Evolutionary conservation across 345 rosid genomes (phyloP).

Genomic region (Salix purpurea): DNA sequence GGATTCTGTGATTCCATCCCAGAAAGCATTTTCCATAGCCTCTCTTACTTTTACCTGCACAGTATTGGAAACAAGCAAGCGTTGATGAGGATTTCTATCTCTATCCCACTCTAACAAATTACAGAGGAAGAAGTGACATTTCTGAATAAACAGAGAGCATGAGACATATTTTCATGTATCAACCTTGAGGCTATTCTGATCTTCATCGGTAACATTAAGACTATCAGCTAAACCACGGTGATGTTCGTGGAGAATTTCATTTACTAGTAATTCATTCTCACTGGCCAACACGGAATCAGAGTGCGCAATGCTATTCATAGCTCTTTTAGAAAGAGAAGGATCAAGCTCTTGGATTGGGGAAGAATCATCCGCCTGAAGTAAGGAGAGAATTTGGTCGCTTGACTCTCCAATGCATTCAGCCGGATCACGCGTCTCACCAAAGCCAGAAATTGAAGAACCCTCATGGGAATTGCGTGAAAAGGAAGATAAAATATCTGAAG

Average conservation of each 20-base stretch:
- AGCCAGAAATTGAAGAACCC: conserved; percentile 28
- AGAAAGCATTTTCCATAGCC: conserved; percentile 84
- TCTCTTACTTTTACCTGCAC: conserved; percentile 60
- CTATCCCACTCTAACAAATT: not conserved
- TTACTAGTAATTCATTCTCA: conserved; percentile 81
- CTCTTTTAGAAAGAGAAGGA: conserved; percentile 14
- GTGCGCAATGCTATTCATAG: not conserved
- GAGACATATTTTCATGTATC: conserved; percentile 10
- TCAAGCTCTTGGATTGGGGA: conserved; percentile 26
- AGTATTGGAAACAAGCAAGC: not conserved
- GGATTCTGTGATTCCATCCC: conserved; percentile 76
- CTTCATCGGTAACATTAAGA: conserved; percentile 30
- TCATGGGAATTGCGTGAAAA: conserved; percentile 33
- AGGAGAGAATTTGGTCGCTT: conserved; percentile 47
- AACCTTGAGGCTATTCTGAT: conserved; percentile 53
- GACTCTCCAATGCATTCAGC: conserved; percentile 34
- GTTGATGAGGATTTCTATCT: not conserved
- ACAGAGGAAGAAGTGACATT: not conserved
- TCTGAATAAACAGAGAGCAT: not conserved
- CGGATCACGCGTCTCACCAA: conserved; percentile 23
- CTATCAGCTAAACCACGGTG: conserved; percentile 37
- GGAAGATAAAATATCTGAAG: conserved; percentile 25
- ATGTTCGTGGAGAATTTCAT: conserved; percentile 61
- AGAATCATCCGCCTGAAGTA: conserved; percentile 43
- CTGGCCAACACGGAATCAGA: not conserved